Evolutionary conservation across 345 rosid species (phyloP), one percentile per base, ranked within the genome.

Genomic region (Salix viminalis): DNA sequence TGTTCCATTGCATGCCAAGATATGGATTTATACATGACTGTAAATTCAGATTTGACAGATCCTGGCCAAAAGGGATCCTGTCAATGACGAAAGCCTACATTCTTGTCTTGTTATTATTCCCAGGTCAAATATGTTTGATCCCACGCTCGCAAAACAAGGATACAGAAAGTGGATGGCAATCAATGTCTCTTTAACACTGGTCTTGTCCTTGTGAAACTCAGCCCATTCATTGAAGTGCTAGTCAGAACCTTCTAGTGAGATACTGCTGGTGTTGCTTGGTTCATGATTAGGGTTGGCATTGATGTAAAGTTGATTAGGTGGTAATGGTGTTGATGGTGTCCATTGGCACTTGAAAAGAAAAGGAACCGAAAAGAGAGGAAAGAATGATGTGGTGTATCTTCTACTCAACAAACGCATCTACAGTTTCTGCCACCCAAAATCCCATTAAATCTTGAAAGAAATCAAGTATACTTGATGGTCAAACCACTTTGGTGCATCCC

Each of bases 401-500:
- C 74, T 64, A 76, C 79, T 79, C 72, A 74, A 69, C 28, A 48
- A 69, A 39, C 74, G 26, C 56, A 48, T 71, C 73, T 75, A 48
- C 61, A 60, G 62, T 73, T 76, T 61, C 78, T 70, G 67, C 80
- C 82, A 69, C 84, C 67, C 10, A 61, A 70, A 75, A 70, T 46
- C 36, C 60, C 62, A 77, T 77, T n/a, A 70, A 56, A 28, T 75
- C 70, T 64, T 46, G 46, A 32, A 44, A 61, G 66, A 73, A 32
- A 50, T 34, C 61, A 3, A 24, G 69, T 18, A 67, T 58, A 56
- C 65, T 80, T 12, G 76, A 73, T 78, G 70, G 86, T 82, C 87
- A 82, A 82, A 79, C 81, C 84, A 72, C 82, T 37, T 48, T 39
- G 62, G 37, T 8, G n/a, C 50, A n/a, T 75, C 77, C 71, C 83